phyloP scores from a whole-genome alignment of 2,329 filamentous ascomycete species.

The Thielaviopsis populi region DNA sequence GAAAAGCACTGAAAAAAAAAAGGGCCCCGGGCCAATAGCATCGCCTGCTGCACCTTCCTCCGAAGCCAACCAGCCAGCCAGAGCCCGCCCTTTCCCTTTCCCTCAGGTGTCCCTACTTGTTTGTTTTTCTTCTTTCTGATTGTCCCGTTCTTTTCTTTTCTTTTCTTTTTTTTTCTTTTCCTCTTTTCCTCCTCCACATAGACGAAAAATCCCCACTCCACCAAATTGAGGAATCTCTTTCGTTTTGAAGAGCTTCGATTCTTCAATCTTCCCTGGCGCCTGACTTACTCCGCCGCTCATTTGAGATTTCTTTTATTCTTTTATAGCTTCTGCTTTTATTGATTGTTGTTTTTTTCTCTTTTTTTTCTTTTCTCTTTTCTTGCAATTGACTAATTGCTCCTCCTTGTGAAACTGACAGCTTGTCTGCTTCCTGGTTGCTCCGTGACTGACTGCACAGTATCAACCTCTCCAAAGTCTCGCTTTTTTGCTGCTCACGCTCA shows the following conservation, averaged over 20 bases:
- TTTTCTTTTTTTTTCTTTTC: not conserved
- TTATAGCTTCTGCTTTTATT: constrained; percentile 3
- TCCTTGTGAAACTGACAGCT: not conserved
- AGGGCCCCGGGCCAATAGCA: not conserved
- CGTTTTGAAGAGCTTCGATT: constrained; percentile 1
- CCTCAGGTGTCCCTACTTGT: not conserved
- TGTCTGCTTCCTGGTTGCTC: not conserved
- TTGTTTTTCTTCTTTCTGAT: not conserved
- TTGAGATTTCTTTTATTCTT: constrained; percentile 1
- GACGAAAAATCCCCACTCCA: constrained; percentile 1
- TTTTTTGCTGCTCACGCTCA: not conserved
- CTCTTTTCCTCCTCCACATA: not conserved
- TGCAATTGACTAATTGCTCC: not conserved
- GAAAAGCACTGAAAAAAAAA: not conserved
- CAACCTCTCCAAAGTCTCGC: not conserved
- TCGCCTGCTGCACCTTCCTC: not conserved
- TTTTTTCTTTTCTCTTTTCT: constrained; percentile 3
- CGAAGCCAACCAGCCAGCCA: not conserved
- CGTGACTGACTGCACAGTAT: not conserved
- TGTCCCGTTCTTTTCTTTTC: not conserved
- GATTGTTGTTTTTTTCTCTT: not conserved
- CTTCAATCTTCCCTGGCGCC: not conserved
- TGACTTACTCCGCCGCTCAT: constrained; percentile 17
- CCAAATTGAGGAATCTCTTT: constrained; percentile 1
- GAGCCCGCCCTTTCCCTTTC: not conserved